Percentiles rank a stretch among this genome's conserved stretches.
phyloP scores from a whole-genome alignment of 371 early-diverging fungal genomes.

The Mucor saturninus region DNA sequence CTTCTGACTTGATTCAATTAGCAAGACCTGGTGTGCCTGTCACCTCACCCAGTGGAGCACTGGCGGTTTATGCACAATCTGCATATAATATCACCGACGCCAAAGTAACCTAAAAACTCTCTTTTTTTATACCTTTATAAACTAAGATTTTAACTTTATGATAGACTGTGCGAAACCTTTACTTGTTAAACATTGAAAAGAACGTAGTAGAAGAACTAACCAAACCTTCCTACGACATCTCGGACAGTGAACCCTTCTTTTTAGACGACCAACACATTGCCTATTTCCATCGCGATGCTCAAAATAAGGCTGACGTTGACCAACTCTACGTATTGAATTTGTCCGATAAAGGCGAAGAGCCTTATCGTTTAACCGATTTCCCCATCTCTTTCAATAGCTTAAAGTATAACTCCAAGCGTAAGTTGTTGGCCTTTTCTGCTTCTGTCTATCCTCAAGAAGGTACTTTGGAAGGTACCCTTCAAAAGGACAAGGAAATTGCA shows the following conservation, averaged over 20 bases:
- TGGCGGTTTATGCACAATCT: constrained; percentile 59
- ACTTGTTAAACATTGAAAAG: constrained; percentile 43
- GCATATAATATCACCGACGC: constrained; percentile 49
- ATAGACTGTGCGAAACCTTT: constrained; percentile 51
- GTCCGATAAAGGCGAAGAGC: constrained; percentile 19
- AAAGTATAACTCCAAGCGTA: constrained; percentile 48
- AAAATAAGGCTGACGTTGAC: constrained; percentile 21
- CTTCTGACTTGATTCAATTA: constrained; percentile 56
- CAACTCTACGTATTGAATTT: constrained; percentile 55
- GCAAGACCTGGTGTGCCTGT: constrained; percentile 54
- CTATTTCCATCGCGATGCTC: constrained; percentile 43
- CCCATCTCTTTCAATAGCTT: constrained; percentile 53
- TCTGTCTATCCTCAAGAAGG: constrained; percentile 53
- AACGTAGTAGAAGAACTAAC: constrained; percentile 44
- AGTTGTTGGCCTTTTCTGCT: constrained; percentile 60
- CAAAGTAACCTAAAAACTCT: constrained; percentile 37
- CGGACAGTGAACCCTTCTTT: constrained; percentile 59
- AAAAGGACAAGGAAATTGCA: constrained; percentile 47
- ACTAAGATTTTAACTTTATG: not conserved
- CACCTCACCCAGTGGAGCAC: constrained; percentile 52
- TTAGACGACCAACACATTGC: constrained; percentile 58
- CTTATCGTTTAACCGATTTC: constrained; percentile 57
- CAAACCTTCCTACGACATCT: constrained; percentile 37
- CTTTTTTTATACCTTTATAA: not conserved
- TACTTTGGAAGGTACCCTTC: constrained; percentile 47